Conservation (phyloP, 2,329 filamentous ascomycete species). For the Phaeophleospora eucalypticola region DNA sequence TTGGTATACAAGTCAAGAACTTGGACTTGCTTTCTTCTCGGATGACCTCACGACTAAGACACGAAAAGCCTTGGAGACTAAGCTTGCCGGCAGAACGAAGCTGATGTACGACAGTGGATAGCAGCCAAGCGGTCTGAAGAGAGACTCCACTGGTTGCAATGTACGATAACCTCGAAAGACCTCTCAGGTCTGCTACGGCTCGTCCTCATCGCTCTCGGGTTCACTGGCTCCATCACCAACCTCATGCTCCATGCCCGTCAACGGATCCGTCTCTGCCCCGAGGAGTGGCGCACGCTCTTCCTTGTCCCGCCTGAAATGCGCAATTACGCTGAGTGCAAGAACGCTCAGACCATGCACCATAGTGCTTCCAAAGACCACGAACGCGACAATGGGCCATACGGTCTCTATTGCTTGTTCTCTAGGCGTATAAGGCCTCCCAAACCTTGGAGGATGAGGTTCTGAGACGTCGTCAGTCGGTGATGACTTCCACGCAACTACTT, state of each 20-base stretch:
- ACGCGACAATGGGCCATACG: slow-evolving; percentile 54
- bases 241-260: slow-evolving; percentile 50
- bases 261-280: slow-evolving; percentile 47
- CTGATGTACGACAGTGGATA: slow-evolving; percentile 11
- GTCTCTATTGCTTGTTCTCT: slow-evolving; percentile 40
- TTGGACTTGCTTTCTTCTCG: slow-evolving; percentile 60
- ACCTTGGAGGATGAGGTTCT: slow-evolving; percentile 40
- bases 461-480: neutral
- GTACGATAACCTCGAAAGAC: neutral
- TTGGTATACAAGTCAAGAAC: slow-evolving; percentile 82
- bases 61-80: slow-evolving; percentile 12
- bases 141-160: too few species aligned
- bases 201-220: neutral
- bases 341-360: slow-evolving; percentile 54
- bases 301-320: slow-evolving; percentile 45
- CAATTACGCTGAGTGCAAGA: slow-evolving; percentile 46
- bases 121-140: neutral
- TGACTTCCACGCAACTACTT: neutral
- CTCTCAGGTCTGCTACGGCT: neutral
- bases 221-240: slow-evolving; percentile 34
- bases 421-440: slow-evolving; percentile 31
- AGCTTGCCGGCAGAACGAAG: slow-evolving; percentile 18
- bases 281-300: slow-evolving; percentile 48
- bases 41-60: slow-evolving; percentile 33
- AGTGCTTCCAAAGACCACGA: slow-evolving; percentile 51